Evolutionary conservation across 2,329 filamentous ascomycete species (phyloP), one percentile per base, ranked within the genome.

Genomic region (Talaromyces sp.): DNA sequence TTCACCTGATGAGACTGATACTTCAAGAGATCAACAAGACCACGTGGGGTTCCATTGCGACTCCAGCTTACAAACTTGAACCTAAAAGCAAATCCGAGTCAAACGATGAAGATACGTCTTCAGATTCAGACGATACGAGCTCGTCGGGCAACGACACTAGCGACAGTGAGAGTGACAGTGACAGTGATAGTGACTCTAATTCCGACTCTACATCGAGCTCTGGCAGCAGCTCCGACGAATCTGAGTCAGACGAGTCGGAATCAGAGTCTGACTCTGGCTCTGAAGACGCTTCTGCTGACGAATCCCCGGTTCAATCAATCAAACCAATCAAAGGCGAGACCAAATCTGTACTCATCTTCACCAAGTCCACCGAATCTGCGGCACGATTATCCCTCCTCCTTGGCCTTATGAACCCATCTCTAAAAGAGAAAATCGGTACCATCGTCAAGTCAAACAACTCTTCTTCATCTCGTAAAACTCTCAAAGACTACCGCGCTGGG

Each of bases 351-450:
- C 82, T 98, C 38, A 86, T 98, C 65, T 98, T 98, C 73, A 93
- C 92, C 53, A 91, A 91, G 68, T 96, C 90, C 60, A 96, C 93
- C 71, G 92, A 96, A 73, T 86, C 88, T 19, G 91, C 93, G 1
- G 83, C 90, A n/a, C 89, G 95, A 61, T 83, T 98, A n/a, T 87
- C 89, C 1, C 89, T 91, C 21, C 85, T 98, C 0, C 81, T 98
- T 11, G 78, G 81, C 1, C 78, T 93, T 1, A 80, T 96, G 24
- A 80, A 85, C 19, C 86, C 87, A 0, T 72, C 79, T 0, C 77
- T 89, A 35, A 77, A 82, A 2, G 69, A 78, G 1, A 77, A 82
- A 49, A 83, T 90, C 58, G 86, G 86, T 62, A 91, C 88, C 0
- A 84, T 95, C 63, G 90, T 90, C 14, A 93, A 90, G 21, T 90